Base-by-base conservation (phyloP, 1,139 yeast genomes). In the Scheffersomyces stambukii region DNA sequence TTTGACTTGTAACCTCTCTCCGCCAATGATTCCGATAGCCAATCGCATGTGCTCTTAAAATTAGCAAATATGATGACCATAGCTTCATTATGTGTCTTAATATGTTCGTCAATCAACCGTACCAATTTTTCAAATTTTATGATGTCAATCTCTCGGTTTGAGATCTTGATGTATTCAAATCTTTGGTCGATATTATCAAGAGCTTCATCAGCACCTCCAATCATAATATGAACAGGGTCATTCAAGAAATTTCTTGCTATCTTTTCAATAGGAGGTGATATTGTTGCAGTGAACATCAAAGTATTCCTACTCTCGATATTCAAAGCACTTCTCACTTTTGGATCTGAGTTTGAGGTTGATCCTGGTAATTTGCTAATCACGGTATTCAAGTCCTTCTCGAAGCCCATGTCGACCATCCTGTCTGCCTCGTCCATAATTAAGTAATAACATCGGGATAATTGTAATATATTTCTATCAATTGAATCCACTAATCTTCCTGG, bases 201-300 rank as follows among this genome's bases (percentile, higher is more conserved):
- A 3, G 84, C 81, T 36, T 75, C 75, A 4, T 75, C 77, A 1
- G 76, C 67, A 19, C 70, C 69, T 5, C 94, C 93, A 32, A 88
- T 73, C 17, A 74, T 71, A 3, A 84, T 73, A 27, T 69, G 69
- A 0, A 74, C 81, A 0, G 95, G 94, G 8, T 67, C 58, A 0
- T 54, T 46, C 27, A 88, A 60, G 46, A 83, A 85, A 16, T 69
- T 68, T 14, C 64, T 61, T 0, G 94, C 77, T 29, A 91, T 55
- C 28, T 64, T 66, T 45, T 83, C 86, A 24, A 88, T 79, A 0
- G 77, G 68, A 0, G 79, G 72, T 0, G 95, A 83, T 74, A 91
- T 79, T 0, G 98, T 91, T 0, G 97, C 97, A 0, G 96, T 84
- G 54, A 85, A 91, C 96, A 91, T 83, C 71, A 86, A 69, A 0